Conservation (phyloP, 306 rosid genomes). For the Dryas alaskensis region DNA sequence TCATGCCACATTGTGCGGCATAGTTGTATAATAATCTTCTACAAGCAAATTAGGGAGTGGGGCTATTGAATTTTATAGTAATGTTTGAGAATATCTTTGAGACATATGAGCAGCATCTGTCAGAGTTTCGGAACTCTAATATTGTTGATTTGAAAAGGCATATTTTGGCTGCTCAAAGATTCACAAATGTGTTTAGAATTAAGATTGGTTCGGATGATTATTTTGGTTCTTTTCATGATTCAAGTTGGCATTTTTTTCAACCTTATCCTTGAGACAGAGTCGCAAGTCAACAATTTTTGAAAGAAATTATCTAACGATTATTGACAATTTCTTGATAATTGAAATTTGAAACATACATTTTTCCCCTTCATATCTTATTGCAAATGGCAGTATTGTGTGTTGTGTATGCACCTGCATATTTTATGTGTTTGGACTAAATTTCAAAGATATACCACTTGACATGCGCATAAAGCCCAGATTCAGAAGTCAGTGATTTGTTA, state of each 20-base stretch:
- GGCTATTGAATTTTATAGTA: constrained; percentile 50
- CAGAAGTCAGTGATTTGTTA: too few species aligned
- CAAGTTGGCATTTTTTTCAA: constrained; percentile 86
- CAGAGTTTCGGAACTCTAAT: constrained; percentile 44
- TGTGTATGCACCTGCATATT: too few species aligned
- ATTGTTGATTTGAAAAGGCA: constrained; percentile 36
- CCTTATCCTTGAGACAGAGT: constrained; percentile 35
- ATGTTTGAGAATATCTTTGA: constrained; percentile 81
- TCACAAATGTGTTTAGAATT: constrained; percentile 51
- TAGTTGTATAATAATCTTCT: constrained; percentile 72
- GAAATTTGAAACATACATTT: neutral
- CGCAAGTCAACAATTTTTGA: constrained; percentile 36
- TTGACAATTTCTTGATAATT: neutral
- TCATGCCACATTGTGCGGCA: constrained; percentile 91
- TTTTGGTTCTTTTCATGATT: constrained; percentile 75
- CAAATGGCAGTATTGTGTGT: too few species aligned
- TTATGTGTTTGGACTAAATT: too few species aligned
- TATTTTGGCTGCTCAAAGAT: constrained; percentile 43
- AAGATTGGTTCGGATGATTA: constrained; percentile 60
- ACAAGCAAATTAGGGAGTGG: constrained; percentile 63
- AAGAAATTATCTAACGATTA: neutral
- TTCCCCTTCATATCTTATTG: neutral
- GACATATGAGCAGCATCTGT: constrained; percentile 51
- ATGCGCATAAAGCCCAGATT: too few species aligned
- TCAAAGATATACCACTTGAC: too few species aligned